phyloP scores from a whole-genome alignment of 805 yeast genomes.

The Metschnikowia gruessii region DNA sequence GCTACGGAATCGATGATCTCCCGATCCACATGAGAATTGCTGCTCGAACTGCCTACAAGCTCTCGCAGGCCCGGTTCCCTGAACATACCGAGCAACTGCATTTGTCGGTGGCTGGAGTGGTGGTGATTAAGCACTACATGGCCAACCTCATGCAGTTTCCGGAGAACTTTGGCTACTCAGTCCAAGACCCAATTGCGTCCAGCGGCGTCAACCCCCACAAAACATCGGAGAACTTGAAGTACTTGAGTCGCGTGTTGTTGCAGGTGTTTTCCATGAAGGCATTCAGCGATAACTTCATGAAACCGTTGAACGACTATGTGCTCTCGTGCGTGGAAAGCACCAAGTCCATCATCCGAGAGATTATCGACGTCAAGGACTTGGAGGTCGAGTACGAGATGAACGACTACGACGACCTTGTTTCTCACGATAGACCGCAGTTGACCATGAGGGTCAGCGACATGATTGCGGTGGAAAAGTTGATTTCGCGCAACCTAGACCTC shows the following conservation, averaged over 20 bases:
- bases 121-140: constrained; percentile 53
- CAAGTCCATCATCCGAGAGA: constrained; percentile 40
- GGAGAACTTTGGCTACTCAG: constrained; percentile 53
- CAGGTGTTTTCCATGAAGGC: constrained; percentile 69
- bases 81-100: constrained; percentile 57
- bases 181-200: constrained; percentile 25
- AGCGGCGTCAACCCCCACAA: constrained; percentile 16
- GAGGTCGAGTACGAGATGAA: constrained; percentile 60
- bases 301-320: constrained; percentile 76
- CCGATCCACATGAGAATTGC: constrained; percentile 38
- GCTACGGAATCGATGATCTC: constrained; percentile 35
- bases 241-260: constrained; percentile 54
- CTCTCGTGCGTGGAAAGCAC: constrained; percentile 48
- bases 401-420: constrained; percentile 65
- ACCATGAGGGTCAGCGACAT: constrained; percentile 46
- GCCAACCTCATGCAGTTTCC: constrained; percentile 47
- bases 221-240: constrained; percentile 49
- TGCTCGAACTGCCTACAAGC: constrained; percentile 33
- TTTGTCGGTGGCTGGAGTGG: constrained; percentile 66
- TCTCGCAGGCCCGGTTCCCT: constrained; percentile 51
- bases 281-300: constrained; percentile 68
- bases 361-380: constrained; percentile 54
- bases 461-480: constrained; percentile 42
- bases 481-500: constrained; percentile 40
- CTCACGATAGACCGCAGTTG: constrained; percentile 45